Base-by-base conservation (phyloP, 2,329 filamentous ascomycete species). In the Pseudogymnoascus sp. region DNA sequence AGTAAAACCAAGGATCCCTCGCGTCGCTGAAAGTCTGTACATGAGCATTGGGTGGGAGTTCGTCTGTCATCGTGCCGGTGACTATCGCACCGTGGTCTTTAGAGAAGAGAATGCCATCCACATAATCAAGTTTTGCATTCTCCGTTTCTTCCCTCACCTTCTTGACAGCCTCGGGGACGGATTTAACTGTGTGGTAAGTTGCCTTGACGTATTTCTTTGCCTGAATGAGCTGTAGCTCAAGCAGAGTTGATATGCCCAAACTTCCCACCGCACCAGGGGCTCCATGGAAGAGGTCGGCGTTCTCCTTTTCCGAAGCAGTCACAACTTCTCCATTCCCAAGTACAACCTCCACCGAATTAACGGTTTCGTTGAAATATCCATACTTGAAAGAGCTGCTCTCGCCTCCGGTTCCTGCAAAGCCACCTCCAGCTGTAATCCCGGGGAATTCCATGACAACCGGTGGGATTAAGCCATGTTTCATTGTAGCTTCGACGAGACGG, bases 391-490 rank as follows among this genome's bases (percentile, higher is more conserved):
- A 87, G 65, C 81, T 85, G 71, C 85, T 88, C 71, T 90, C 87
- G 2, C 86, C 87, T 0, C 83, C 82, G 0, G 86, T 88, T 1
- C 87, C 87, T 0, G 84, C 80, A 70, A 87, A 89, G 0, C 84
- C 86, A 2, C 87, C 87, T 12, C 87, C 87, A 0, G 82, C 83
- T 0, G 87, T 90, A 66, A 89, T 90, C 0, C 85, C 85, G 0
- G 86, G 86, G 60, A 90, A 87, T 68, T 90, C 87, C 83, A 89
- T 88, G 3, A 90, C 85, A 0, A 90, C 85, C 0, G 81, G 82
- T 0, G 82, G 86, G 0, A 90, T 73, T 0, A 89, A 75, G 0
- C 82, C 82, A 59, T 83, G 70, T 3, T 75, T 72, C 56, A 86
- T 68, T 0, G 85, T 85, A 1, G 80, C 83, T 62, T 82, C 78